Evolutionary conservation across 768 basidiomycete genomes (phyloP).

Genomic region (Baorangia bicolor): DNA sequence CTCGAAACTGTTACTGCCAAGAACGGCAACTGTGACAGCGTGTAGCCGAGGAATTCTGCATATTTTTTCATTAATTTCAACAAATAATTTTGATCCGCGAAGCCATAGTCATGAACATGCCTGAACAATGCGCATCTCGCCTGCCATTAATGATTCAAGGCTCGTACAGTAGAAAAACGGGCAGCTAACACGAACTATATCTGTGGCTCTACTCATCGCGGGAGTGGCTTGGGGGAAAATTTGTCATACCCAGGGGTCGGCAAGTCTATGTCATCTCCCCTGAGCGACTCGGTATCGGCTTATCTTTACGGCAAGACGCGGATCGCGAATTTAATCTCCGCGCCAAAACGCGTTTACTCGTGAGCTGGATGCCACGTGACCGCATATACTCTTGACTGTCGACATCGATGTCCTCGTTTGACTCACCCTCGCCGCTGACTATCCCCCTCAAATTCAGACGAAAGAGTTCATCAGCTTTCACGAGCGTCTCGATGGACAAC

Average conservation of each 20-base stretch:
- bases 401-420: slow-evolving; percentile 29
- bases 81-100: not conserved
- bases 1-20: not conserved
- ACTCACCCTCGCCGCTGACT: slow-evolving; percentile 6
- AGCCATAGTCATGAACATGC: too few relatives aligned
- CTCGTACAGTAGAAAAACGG: not conserved
- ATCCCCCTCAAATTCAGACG: slow-evolving; percentile 24
- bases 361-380: slow-evolving; percentile 28
- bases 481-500: slow-evolving; percentile 2
- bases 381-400: slow-evolving; percentile 26
- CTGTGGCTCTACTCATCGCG: too few relatives aligned
- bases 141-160: too few relatives aligned
- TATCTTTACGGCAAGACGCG: slow-evolving; percentile 19
- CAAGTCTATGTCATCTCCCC: too few relatives aligned
- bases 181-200: too few relatives aligned
- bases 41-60: not conserved
- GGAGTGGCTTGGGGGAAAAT: too few relatives aligned
- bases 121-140: too few relatives aligned
- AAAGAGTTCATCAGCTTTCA: slow-evolving; percentile 23
- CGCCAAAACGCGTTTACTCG: slow-evolving; percentile 35
- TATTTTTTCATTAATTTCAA: too few relatives aligned
- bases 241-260: too few relatives aligned
- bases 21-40: not conserved
- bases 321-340: slow-evolving; percentile 28
- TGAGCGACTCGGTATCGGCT: too few relatives aligned